Conservation (phyloP, 139 green algal species). For the Micractinium conductrix region DNA sequence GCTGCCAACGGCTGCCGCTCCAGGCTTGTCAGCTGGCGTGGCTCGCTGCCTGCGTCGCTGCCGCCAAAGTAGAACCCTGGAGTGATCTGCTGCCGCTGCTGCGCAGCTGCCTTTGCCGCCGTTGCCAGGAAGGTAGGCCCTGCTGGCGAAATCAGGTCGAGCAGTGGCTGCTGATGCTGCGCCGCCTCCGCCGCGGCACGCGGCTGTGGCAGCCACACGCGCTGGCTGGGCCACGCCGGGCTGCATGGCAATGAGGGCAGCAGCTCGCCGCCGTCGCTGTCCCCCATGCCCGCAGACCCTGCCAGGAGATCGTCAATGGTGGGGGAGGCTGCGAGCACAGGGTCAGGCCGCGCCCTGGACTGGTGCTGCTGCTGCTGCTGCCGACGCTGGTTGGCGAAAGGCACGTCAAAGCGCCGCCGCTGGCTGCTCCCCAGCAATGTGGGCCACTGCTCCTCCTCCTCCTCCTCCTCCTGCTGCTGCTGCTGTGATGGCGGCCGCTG, state of each 20-base stretch:
- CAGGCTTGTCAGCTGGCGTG: slow-evolving; percentile 7
- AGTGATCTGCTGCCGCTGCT: not conserved
- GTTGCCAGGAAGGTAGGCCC: not conserved
- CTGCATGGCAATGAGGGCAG: slow-evolving; percentile 3
- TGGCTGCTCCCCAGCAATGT: too few species aligned
- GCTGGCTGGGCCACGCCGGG: slow-evolving; percentile 1
- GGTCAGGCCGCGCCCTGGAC: not conserved
- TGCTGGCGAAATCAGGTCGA: not conserved
- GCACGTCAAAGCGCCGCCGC: not conserved
- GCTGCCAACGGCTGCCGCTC: not conserved
- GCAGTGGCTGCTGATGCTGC: not conserved
- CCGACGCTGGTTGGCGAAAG: not conserved
- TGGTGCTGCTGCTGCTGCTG: not conserved
- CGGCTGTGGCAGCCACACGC: slow-evolving; percentile 15
- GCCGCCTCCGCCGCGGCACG: not conserved
- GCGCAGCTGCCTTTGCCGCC: not conserved
- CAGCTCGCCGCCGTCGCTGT: not conserved
- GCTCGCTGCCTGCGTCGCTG: slow-evolving; percentile 18
- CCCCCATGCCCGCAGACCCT: not conserved
- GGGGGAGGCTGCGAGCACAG: not conserved
- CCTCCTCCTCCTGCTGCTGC: not conserved
- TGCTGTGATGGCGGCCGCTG: not conserved
- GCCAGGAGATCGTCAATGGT: slow-evolving; percentile 18
- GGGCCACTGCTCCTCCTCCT: not conserved
- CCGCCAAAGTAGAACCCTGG: slow-evolving; percentile 18